Evolutionary conservation across 2,329 filamentous ascomycete species (phyloP).

Genomic region (Calonectria pteridis): DNA sequence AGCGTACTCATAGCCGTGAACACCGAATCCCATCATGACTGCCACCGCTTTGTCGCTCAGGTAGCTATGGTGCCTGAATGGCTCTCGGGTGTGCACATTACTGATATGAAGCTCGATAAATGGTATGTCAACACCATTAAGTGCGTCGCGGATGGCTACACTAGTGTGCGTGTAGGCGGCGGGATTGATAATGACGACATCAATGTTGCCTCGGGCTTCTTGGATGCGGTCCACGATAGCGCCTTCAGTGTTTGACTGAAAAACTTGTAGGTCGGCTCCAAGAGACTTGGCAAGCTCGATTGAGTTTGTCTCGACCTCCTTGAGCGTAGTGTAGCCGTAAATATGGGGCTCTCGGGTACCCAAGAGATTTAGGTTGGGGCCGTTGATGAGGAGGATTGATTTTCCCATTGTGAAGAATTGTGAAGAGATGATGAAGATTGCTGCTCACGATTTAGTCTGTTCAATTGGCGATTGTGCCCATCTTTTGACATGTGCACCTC

Average conservation of each 20-base stretch:
- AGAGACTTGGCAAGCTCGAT: slow-evolving; percentile 61
- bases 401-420: slow-evolving; percentile 11
- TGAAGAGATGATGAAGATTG: neutral
- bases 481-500: neutral
- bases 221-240: slow-evolving; percentile 80
- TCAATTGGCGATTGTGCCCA: neutral
- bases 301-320: slow-evolving; percentile 67
- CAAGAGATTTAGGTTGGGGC: slow-evolving; percentile 83
- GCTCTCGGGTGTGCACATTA: slow-evolving; percentile 79
- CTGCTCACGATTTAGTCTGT: neutral
- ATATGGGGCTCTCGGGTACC: slow-evolving; percentile 79
- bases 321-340: slow-evolving; percentile 77
- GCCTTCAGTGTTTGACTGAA: slow-evolving; percentile 84
- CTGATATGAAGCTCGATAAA: slow-evolving; percentile 81
- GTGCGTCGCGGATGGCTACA: slow-evolving; percentile 77
- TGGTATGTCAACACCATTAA: slow-evolving; percentile 74
- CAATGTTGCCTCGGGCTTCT: slow-evolving; percentile 61
- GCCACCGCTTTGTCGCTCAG: slow-evolving; percentile 79
- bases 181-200: slow-evolving; percentile 79
- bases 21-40: slow-evolving; percentile 60
- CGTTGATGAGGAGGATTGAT: slow-evolving; percentile 77
- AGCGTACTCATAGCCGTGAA: slow-evolving; percentile 19
- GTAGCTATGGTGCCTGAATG: slow-evolving; percentile 76
- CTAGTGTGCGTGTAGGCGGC: slow-evolving; percentile 80
- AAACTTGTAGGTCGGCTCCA: slow-evolving; percentile 63